Conservation (phyloP, 2,329 filamentous ascomycete genomes). For the Truncatella angustata region DNA sequence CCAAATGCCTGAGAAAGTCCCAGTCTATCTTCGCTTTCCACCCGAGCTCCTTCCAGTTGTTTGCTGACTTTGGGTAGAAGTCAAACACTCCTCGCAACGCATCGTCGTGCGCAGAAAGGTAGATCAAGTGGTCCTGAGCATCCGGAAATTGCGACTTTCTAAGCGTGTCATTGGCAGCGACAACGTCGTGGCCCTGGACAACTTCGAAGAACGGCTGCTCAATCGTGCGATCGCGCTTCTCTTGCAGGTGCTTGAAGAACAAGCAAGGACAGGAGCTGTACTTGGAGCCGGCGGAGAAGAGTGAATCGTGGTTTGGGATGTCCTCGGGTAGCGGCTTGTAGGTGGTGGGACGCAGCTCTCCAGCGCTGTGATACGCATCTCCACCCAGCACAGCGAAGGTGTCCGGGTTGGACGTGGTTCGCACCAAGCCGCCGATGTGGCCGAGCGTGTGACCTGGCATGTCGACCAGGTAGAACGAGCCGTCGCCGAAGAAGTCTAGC, state of each 20-base stretch:
- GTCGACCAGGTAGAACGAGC: constrained; percentile 34
- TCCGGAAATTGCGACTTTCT: constrained; percentile 13
- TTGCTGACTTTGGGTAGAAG: constrained; percentile 20
- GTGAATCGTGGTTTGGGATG: not conserved
- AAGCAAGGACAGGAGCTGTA: not conserved
- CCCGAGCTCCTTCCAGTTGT: constrained; percentile 20
- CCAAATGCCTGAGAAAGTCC: constrained; percentile 3
- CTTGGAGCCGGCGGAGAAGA: not conserved
- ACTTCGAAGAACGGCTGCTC: constrained; percentile 2
- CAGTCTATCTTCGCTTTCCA: constrained; percentile 3
- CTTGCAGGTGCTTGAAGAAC: not conserved
- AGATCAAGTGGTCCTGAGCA: constrained; percentile 20
- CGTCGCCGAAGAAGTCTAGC: constrained; percentile 34
- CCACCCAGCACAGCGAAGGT: constrained; percentile 42
- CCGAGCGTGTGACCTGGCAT: constrained; percentile 30
- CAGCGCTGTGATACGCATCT: constrained; percentile 40
- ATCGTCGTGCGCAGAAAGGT: constrained; percentile 23
- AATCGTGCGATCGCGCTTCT: not conserved
- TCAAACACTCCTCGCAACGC: constrained; percentile 16
- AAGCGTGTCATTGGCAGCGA: not conserved
- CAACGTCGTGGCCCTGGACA: not conserved
- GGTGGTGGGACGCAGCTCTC: constrained; percentile 33
- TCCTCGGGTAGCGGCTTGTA: constrained; percentile 32
- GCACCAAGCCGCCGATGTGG: constrained; percentile 36
- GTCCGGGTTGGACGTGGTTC: constrained; percentile 29